These are phyloP conservation scores for Clonostachys sp. DNA, from an alignment of 2,329 filamentous ascomycete species.

Conservation along the genomic window DNA sequence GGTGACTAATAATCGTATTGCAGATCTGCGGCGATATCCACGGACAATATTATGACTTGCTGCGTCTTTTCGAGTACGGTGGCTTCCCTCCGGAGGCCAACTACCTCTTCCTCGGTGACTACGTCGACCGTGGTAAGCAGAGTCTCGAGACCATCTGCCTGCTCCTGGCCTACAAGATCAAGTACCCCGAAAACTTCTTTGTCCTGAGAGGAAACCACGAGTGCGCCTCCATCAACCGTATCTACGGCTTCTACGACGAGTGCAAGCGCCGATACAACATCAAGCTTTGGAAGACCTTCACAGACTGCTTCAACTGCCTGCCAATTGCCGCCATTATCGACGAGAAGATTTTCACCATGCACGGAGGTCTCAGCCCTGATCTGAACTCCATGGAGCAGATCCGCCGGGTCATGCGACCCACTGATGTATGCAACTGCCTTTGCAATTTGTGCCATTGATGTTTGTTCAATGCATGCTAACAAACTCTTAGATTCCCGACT, in stretches of 20 bases:
- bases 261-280: constrained; percentile 99
- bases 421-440: constrained; percentile 69
- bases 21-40: constrained; percentile 99
- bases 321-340: constrained; percentile 98
- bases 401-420: constrained; percentile 95
- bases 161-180: constrained; percentile 98
- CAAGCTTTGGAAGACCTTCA: constrained; percentile 99
- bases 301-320: constrained; percentile 98
- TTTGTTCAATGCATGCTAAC: constrained; percentile 46
- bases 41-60: constrained; percentile 96
- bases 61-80: constrained; percentile 96
- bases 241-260: constrained; percentile 99
- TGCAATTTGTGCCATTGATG: constrained; percentile 98
- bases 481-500: constrained; percentile 80
- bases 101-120: constrained; percentile 98
- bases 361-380: constrained; percentile 93
- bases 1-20: constrained; percentile 4
- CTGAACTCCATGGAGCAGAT: constrained; percentile 99
- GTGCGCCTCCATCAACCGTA: constrained; percentile 97
- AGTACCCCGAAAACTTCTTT: constrained; percentile 99
- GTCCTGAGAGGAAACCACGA: constrained; percentile 98
- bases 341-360: constrained; percentile 99
- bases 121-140: constrained; percentile 98
- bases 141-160: constrained; percentile 98
- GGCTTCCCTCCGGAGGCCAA: constrained; percentile 98